Base-by-base conservation (phyloP, 1,284 basidiomycete genomes). In the Malassezia slooffiae region DNA sequence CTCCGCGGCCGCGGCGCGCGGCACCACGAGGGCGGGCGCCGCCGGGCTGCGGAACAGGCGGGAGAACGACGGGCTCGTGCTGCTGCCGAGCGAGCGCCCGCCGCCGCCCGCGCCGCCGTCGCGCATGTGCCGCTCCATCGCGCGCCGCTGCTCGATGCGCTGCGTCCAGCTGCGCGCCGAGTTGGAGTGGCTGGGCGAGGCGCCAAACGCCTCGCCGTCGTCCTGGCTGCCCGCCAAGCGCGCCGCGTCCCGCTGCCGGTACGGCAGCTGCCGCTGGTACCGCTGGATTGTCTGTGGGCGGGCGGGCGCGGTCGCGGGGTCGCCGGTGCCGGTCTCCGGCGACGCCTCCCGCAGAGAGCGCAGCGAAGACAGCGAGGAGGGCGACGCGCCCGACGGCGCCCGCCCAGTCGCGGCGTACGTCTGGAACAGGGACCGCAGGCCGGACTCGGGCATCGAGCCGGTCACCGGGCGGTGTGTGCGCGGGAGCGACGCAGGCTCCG, bases 251-350 rank as follows among this genome's bases (percentile, higher is more conserved):
- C 39, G 38, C 28, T 41, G 46, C 8, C 40, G 24, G 28, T 42
- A 48, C 19, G 40, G 38, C 17, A 30, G 41, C 34, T 43, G 46
- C 29, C 35, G 34, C 10, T 40, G 19, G 21, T 48, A 48, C 17
- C 46, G 46, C 23, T 22, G 35, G 15, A 48, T 48, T 9, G 35
- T 38, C 35, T 43, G 30, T 15, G 45, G 39, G 11, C 19, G 28
- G 20, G 33, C 24, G 8, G n/a, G 32, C 4, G 12, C 7, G 24
- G 8, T 26, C n/a, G n/a, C n/a, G n/a, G 23, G 29, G 12, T 13
- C 16, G 3, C 12, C 38, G 19, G 16, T 20, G 21, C 16, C 20
- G 15, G n/a, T 8, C 9, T 16, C 10, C 3, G 31, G 20, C 21
- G 38, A 33, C 4, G 38, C 44, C 3, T 29, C 17, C 23, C 39